phyloP scores from a whole-genome alignment of 768 basidiomycete species.

The Hypholoma fasciculare region DNA sequence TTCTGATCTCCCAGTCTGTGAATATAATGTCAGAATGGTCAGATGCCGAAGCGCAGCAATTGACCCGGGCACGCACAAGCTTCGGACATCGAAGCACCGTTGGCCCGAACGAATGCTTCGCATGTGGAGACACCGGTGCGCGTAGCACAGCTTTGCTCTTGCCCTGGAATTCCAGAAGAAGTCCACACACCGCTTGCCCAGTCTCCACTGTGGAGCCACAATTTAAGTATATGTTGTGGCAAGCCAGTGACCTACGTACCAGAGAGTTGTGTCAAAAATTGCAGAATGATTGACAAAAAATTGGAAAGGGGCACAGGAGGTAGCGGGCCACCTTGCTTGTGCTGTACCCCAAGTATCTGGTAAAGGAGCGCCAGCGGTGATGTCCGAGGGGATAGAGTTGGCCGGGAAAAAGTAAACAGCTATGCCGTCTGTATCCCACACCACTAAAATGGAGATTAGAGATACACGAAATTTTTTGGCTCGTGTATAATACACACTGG shows the following conservation, averaged over 20 bases:
- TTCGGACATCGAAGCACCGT: conserved; percentile 67
- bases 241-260: conserved; percentile 41
- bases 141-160: conserved; percentile 82
- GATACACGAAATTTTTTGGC: neutral
- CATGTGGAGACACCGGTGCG: conserved; percentile 84
- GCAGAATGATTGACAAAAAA: conserved; percentile 78
- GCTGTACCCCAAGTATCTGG: conserved; percentile 79
- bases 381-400: conserved; percentile 72
- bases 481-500: conserved; percentile 55
- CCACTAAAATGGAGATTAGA: conserved; percentile 42
- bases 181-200: conserved; percentile 89
- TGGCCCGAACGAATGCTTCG: conserved; percentile 70
- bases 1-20: conserved; percentile 81
- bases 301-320: conserved; percentile 70
- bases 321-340: conserved; percentile 77
- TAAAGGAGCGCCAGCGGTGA: conserved; percentile 68
- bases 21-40: conserved; percentile 2
- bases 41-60: neutral
- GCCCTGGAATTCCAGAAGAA: conserved; percentile 73
- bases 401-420: conserved; percentile 83
- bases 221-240: neutral
- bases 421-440: conserved; percentile 77
- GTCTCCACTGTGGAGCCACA: conserved; percentile 58
- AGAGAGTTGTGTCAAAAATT: conserved; percentile 87
- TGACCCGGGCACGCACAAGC: conserved; percentile 62